Evolutionary conservation across 2,329 filamentous ascomycete species (phyloP).

Genomic region (Periglandula ipomoeae): DNA sequence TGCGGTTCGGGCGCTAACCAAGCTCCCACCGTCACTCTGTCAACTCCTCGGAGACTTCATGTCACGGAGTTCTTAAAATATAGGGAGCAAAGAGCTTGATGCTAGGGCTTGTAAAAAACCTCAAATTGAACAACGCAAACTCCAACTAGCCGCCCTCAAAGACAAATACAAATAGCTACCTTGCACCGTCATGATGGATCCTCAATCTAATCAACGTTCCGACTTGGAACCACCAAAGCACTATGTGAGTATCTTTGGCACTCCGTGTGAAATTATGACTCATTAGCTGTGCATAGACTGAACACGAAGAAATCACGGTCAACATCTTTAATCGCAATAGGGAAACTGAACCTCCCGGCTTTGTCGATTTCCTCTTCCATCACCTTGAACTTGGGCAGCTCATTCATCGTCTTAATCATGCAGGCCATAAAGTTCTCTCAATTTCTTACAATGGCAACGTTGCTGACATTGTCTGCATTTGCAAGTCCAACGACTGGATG

Average conservation of each 20-base stretch:
- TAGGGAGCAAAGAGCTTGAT: too few relatives aligned
- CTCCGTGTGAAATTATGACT: background rate
- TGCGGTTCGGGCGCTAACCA: too few relatives aligned
- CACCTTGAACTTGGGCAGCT: background rate
- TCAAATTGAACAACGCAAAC: too few relatives aligned
- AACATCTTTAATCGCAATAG: background rate
- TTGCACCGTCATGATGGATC: background rate
- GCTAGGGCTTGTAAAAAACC: too few relatives aligned
- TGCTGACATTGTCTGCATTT: background rate
- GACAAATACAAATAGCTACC: too few relatives aligned
- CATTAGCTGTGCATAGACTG: background rate
- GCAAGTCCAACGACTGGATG: background rate
- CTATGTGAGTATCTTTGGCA: background rate
- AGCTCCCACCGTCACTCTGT: too few relatives aligned
- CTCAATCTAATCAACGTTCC: background rate
- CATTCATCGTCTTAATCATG: background rate
- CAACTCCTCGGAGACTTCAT: too few relatives aligned
- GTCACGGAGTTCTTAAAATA: too few relatives aligned
- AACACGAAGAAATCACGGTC: background rate
- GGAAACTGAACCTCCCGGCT: background rate
- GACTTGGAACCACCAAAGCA: background rate
- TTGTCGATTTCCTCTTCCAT: background rate
- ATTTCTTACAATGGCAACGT: background rate
- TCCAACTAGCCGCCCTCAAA: too few relatives aligned
- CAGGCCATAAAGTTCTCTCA: background rate